phyloP scores from a whole-genome alignment of 768 basidiomycete species.

The Lentinula sp. region DNA sequence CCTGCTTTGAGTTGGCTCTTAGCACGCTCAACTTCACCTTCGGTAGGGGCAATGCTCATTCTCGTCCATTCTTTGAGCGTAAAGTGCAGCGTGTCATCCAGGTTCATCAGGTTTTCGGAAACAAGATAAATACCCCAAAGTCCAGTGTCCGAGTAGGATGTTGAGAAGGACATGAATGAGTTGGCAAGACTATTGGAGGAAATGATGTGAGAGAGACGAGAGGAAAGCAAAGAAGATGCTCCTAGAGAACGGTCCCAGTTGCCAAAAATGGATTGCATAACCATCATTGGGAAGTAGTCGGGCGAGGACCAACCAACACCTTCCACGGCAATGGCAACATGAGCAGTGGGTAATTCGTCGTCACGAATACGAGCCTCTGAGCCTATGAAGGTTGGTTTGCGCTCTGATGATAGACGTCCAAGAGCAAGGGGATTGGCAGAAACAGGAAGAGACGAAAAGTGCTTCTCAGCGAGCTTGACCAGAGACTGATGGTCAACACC shows the following conservation, averaged over 20 bases:
- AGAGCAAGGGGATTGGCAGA: constrained; percentile 87
- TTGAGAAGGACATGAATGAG: constrained; percentile 99
- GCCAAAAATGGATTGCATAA: constrained; percentile 95
- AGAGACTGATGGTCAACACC: constrained; percentile 90
- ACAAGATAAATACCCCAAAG: constrained; percentile 99
- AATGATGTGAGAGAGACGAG: constrained; percentile 86
- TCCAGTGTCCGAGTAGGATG: constrained; percentile 97
- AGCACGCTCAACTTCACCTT: constrained; percentile 89
- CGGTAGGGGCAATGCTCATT: constrained; percentile 83
- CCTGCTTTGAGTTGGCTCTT: constrained; percentile 98
- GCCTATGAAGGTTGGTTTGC: constrained; percentile 81
- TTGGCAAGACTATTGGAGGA: constrained; percentile 95
- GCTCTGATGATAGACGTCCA: constrained; percentile 62
- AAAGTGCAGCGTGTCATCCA: constrained; percentile 92
- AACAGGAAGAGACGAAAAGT: constrained; percentile 85
- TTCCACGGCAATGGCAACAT: constrained; percentile 96
- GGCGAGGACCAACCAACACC: constrained; percentile 97
- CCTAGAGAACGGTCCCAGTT: constrained; percentile 99
- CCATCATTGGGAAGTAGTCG: constrained; percentile 99
- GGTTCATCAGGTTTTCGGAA: constrained; percentile 88
- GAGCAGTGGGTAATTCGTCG: constrained; percentile 82
- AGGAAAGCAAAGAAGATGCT: constrained; percentile 82
- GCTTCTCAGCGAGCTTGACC: constrained; percentile 90
- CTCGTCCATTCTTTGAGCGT: constrained; percentile 94
- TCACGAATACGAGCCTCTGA: constrained; percentile 95